Base-by-base conservation (phyloP, 2,329 filamentous ascomycete species). In the Cladophialophora immunda region DNA sequence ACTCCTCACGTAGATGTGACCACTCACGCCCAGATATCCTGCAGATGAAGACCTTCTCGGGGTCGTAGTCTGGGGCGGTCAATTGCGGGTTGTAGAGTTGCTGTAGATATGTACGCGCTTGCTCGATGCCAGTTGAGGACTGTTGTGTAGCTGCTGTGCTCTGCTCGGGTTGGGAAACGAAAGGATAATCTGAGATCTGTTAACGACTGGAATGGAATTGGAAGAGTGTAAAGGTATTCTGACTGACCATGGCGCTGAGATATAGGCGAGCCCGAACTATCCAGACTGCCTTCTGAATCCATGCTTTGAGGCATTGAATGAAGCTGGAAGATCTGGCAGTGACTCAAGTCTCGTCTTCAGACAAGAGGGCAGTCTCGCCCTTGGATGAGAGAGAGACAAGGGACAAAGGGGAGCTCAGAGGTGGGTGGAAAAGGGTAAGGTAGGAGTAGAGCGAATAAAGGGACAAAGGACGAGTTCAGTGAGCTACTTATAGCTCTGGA, bases 101-200 rank as follows among this genome's bases (percentile, higher is more conserved):
- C 58, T 61, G 58, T 34, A 53, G 58, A 53, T 29, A 61, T 53
- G 25, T 30, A 61, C 58, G 58, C 38, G 58, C 58, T 61, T 61
- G 41, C 52, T 61, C 58, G 32, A 61, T 32, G 27, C 58, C 58
- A 32, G 58, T 61, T 53, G 58, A 30, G 50, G 36, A 34, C 58
- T 53, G 58, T 60, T 52, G 58, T 50, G 15, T 60, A 22, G 41
- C 58, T 50, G 58, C 58, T 61, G 8, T 2, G 32, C 32, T 36
- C 32, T 36, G 32, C 32, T 13, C 15, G 32, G 9, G 32, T 36
- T 3, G 32, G 7, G 32, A 36, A 36, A 13, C 15, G 8, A 13
- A 3, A 36, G 32, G 32, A 36, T 2, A 3, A 36, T 36, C 32
- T 36, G 41, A 61, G 41, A 61, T 25, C 52, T 53, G 41, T 61